Conservation (phyloP, 2,329 filamentous ascomycete genomes). For the Verticillium dahliae region DNA sequence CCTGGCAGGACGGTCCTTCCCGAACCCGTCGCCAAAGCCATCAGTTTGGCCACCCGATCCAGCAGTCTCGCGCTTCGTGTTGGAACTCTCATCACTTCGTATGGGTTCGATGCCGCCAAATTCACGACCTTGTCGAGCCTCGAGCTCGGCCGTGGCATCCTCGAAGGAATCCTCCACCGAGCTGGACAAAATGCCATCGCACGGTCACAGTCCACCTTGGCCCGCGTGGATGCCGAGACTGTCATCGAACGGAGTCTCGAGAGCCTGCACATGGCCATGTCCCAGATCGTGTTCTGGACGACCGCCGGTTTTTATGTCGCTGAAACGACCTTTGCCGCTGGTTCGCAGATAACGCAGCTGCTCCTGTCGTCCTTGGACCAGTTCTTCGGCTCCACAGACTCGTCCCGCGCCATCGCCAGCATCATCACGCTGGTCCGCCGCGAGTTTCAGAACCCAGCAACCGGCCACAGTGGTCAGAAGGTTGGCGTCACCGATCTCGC, state of each 20-base stretch:
- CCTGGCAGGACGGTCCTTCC: slow-evolving; percentile 48
- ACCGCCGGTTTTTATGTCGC: slow-evolving; percentile 54
- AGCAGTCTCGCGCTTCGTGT: slow-evolving; percentile 50
- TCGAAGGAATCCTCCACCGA: slow-evolving; percentile 46
- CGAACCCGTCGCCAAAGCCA: slow-evolving; percentile 46
- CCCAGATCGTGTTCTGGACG: slow-evolving; percentile 54
- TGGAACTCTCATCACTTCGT: slow-evolving; percentile 44
- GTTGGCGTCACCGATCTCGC: slow-evolving; percentile 57
- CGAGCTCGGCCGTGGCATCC: slow-evolving; percentile 46
- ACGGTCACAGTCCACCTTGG: slow-evolving; percentile 38
- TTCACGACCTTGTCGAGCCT: slow-evolving; percentile 51
- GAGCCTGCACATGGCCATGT: slow-evolving; percentile 49
- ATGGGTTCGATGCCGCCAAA: slow-evolving; percentile 45
- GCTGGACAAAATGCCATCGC: slow-evolving; percentile 42
- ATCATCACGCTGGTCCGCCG: slow-evolving; percentile 58
- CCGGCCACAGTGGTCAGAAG: slow-evolving; percentile 50
- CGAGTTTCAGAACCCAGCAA: slow-evolving; percentile 58
- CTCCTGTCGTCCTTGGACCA: slow-evolving; percentile 55
- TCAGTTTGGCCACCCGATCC: slow-evolving; percentile 55
- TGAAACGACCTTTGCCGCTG: slow-evolving; percentile 44
- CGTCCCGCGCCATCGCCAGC: slow-evolving; percentile 59
- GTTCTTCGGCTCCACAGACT: slow-evolving; percentile 63
- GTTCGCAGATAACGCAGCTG: slow-evolving; percentile 51
- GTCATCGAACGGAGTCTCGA: slow-evolving; percentile 51
- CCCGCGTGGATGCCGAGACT: slow-evolving; percentile 46